phyloP scores from a whole-genome alignment of 148 eudicot genomes.

The Salicornia ramosissima region DNA sequence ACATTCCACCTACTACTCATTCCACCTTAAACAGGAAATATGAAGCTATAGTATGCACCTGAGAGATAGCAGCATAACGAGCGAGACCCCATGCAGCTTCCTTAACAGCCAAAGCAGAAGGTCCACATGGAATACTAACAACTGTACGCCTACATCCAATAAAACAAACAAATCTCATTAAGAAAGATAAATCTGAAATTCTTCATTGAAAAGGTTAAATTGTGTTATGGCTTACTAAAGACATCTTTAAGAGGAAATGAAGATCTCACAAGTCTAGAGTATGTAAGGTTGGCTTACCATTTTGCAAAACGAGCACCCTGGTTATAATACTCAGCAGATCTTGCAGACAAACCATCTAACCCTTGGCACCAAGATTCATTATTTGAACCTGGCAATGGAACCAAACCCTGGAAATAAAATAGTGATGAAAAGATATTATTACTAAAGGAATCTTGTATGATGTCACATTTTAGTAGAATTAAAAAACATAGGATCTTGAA shows the following conservation, averaged over 20 bases:
- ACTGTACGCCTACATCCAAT: conserved; percentile 69
- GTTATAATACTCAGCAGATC: conserved; percentile 90
- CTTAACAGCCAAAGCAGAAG: conserved; percentile 94
- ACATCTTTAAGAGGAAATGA: not conserved
- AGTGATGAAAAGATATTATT: not conserved
- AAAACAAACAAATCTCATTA: conserved; percentile 13
- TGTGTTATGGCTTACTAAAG: not conserved
- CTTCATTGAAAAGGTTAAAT: not conserved
- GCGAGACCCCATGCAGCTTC: conserved; percentile 99
- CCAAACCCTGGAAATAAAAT: conserved; percentile 60
- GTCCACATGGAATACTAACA: conserved; percentile 92
- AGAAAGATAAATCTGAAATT: not conserved
- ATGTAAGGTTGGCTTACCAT: conserved; percentile 46
- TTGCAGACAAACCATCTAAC: conserved; percentile 89
- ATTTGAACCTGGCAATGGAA: conserved; percentile 85
- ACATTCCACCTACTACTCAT: not conserved
- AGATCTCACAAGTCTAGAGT: not conserved
- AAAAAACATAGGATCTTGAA: too few species aligned
- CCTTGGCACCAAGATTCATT: conserved; percentile 99
- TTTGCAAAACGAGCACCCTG: conserved; percentile 99
- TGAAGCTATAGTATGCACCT: conserved; percentile 34
- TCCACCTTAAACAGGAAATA: not conserved
- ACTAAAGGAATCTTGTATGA: too few species aligned
- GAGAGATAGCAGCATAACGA: conserved; percentile 93
- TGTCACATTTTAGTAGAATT: too few species aligned